phyloP scores from a whole-genome alignment of 768 basidiomycete genomes.

The Pleurotus tuoliensis region DNA sequence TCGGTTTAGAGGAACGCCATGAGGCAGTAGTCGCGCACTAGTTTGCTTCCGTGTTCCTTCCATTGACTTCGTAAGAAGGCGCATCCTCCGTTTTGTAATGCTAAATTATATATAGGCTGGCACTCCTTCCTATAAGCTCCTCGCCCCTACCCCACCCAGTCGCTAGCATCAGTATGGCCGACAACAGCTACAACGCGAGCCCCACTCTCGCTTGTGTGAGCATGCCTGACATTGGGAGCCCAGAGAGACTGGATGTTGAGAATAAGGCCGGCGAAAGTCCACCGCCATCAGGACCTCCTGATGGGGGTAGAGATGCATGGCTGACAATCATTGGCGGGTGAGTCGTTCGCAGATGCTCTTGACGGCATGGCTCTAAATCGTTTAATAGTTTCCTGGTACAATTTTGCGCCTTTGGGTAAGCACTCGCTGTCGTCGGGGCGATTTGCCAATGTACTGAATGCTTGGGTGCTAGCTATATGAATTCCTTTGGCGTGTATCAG shows the following conservation, averaged over 20 bases:
- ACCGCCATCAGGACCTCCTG: constrained; percentile 13
- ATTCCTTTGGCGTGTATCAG: constrained; percentile 44
- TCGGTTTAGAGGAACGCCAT: constrained; percentile 6
- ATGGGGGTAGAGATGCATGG: constrained; percentile 40
- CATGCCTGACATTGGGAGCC: not conserved
- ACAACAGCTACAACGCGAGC: constrained; percentile 4
- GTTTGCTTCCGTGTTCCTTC: constrained; percentile 1
- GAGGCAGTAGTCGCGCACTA: constrained; percentile 1
- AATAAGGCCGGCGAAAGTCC: not conserved
- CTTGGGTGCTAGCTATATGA: constrained; percentile 35
- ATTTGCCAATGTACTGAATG: not conserved
- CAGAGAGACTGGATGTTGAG: not conserved
- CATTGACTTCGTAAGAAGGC: constrained; percentile 1
- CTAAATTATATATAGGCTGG: not conserved
- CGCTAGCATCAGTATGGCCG: not conserved
- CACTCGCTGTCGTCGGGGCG: not conserved
- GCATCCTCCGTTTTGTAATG: not conserved
- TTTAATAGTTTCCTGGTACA: constrained; percentile 35
- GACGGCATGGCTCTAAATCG: not conserved
- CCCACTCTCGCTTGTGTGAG: constrained; percentile 2
- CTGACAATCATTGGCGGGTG: constrained; percentile 41
- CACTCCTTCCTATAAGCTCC: not conserved
- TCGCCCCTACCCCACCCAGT: not conserved
- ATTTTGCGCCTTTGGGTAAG: constrained; percentile 44
- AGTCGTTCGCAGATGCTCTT: constrained; percentile 14